Evolutionary conservation across 495 filamentous ascomycete species (phyloP), one percentile per base, ranked within the genome.

Genomic region (Penicillium bovifimosum): DNA sequence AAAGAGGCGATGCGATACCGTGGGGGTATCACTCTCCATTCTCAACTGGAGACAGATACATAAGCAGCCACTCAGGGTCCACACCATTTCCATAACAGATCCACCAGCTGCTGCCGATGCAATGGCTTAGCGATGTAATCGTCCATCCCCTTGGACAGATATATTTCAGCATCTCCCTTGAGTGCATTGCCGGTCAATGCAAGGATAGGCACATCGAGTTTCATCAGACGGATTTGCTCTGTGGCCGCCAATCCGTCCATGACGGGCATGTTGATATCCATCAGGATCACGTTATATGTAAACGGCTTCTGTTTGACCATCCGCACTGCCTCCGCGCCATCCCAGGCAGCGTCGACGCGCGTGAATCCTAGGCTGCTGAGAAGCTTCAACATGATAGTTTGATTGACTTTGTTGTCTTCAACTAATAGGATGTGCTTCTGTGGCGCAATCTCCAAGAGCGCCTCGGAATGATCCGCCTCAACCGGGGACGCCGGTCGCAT

Each of bases 211-310:
- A 80, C 70, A 14, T 68, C 62, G 1, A 76, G 58, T 1, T 63
- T 64, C 53, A 85, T 75, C 10, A 69, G 65, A 10, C 86, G 76
- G 45, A 89, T 87, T 7, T 75, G 70, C 5, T 73, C 70, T 1
- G 86, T 87, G 9, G 85, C 78, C 38, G 77, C 79, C 29, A 87
- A 66, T 5, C 86, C 86, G 50, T 86, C 80, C 72, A 89, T 79
- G 0, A 88, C 65, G 0, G 87, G 87, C 87, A 91, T 90, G 52
- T 76, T 81, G 46, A 90, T 82, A 52, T 88, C 84, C 71, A 76
- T 76, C 36, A 85, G 59, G 6, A 86, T 76, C 11, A 79, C 33
- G 45, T 81, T 74, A 55, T 81, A 85, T 0, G 72, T 61, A 0
- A 76, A 54, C 0, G 76, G 75, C 38, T 77, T 74, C 48, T 74